phyloP scores from a whole-genome alignment of 148 eudicot genomes.

The Chenopodium suecicum region DNA sequence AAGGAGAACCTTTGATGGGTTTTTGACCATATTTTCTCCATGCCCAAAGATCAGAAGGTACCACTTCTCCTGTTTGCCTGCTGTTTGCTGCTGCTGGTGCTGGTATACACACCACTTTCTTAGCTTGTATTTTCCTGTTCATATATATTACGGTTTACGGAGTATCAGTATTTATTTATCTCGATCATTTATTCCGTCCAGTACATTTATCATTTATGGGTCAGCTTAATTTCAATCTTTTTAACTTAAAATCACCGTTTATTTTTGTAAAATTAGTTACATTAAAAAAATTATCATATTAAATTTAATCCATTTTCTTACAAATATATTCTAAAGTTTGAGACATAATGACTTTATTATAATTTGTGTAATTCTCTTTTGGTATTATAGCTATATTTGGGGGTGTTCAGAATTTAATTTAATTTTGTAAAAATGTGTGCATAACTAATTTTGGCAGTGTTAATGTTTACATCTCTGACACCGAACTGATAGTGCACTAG shows the following conservation, averaged over 20 bases:
- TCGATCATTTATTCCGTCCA: not conserved
- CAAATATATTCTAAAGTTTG: too few species aligned
- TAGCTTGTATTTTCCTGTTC: constrained; percentile 80
- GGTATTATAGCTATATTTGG: not conserved
- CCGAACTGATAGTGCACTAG: not conserved
- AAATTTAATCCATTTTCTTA: too few species aligned
- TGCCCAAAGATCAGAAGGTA: constrained; percentile 96
- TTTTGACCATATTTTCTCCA: constrained; percentile 98
- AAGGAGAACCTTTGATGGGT: constrained; percentile 94
- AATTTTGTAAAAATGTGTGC: too few species aligned
- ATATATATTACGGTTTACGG: not conserved
- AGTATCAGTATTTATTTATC: not conserved
- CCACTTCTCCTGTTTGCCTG: constrained; percentile 81
- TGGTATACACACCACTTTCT: constrained; percentile 92
- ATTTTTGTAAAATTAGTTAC: too few species aligned
- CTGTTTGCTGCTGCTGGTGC: constrained; percentile 80
- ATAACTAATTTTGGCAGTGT: not conserved
- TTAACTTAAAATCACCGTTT: too few species aligned
- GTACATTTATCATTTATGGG: too few species aligned
- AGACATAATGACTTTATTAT: too few species aligned
- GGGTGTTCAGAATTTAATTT: not conserved
- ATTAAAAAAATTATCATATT: too few species aligned
- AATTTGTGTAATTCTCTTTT: too few species aligned
- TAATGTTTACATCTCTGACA: not conserved
- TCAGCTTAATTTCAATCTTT: too few species aligned